Conservation (phyloP, 768 basidiomycete species). For the Suillus spraguei region DNA sequence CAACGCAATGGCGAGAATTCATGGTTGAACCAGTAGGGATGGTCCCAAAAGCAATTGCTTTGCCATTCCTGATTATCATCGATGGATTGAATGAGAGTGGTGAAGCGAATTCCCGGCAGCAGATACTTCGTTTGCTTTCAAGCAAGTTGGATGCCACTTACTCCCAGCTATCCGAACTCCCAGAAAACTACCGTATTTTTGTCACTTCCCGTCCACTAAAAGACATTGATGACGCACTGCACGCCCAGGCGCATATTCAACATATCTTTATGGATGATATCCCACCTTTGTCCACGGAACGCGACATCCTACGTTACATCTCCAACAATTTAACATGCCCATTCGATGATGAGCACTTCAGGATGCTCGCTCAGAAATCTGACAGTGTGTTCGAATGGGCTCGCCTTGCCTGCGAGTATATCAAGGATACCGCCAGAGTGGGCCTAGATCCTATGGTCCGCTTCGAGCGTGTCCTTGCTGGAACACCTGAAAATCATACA, state of each 20-base stretch:
- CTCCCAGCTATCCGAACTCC: not conserved
- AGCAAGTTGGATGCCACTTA: not conserved
- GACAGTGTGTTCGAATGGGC: constrained; percentile 15
- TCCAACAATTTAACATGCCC: not conserved
- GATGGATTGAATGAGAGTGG: constrained; percentile 26
- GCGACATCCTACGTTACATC: constrained; percentile 8
- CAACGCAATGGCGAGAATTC: constrained; percentile 19
- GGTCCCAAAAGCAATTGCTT: constrained; percentile 9
- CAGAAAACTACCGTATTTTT: constrained; percentile 18
- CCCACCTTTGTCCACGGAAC: not conserved
- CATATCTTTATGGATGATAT: constrained; percentile 6
- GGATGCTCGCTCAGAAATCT: not conserved
- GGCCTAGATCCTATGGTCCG: not conserved
- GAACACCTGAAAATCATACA: not conserved
- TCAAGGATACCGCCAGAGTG: not conserved
- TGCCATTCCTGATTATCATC: constrained; percentile 27
- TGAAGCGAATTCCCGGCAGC: constrained; percentile 6
- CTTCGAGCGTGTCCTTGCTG: not conserved
- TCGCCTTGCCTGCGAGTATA: constrained; percentile 15
- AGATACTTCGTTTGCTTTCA: constrained; percentile 13
- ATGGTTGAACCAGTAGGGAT: constrained; percentile 17
- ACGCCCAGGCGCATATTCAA: constrained; percentile 2
- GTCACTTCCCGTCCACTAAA: constrained; percentile 17
- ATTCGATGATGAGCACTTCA: not conserved
- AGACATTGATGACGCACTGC: constrained; percentile 13